Percentiles rank a stretch among this genome's conserved stretches.
These are phyloP conservation scores for Aspergillus incahuasiensis DNA, from an alignment of 495 filamentous ascomycete genomes.

Conservation along the genomic window DNA sequence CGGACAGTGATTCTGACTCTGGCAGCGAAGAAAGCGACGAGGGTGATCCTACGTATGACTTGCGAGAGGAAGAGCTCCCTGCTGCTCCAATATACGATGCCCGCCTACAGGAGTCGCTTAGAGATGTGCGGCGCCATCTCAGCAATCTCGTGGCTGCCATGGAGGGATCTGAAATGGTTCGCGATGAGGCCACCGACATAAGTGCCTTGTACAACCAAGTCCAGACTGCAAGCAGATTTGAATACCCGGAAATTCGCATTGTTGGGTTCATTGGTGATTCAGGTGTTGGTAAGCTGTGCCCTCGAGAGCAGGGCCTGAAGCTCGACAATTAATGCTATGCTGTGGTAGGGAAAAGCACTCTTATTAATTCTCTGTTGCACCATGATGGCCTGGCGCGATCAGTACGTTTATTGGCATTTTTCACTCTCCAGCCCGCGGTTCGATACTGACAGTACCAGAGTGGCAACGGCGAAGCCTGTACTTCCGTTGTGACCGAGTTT, in stretches of 20 bases:
- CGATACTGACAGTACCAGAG: conserved; percentile 13
- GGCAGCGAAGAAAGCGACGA: not conserved
- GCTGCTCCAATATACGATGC: conserved; percentile 6
- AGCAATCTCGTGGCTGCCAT: not conserved
- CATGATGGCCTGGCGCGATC: conserved; percentile 22
- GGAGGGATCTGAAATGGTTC: not conserved
- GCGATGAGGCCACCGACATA: not conserved
- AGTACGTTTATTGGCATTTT: conserved; percentile 10
- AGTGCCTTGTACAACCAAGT: not conserved
- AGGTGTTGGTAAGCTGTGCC: no score
- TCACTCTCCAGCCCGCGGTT: not conserved
- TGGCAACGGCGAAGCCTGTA: conserved; percentile 27
- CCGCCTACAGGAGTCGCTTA: conserved; percentile 1
- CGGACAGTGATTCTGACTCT: not conserved
- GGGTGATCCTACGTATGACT: not conserved
- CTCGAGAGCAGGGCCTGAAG: no score
- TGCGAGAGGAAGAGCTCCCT: conserved; percentile 9
- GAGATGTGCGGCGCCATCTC: conserved; percentile 1
- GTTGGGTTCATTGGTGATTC: conserved; percentile 13
- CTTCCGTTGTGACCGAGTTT: conserved; percentile 32
- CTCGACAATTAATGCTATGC: no score
- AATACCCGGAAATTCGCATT: conserved; percentile 6
- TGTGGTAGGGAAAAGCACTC: conserved; percentile 29
- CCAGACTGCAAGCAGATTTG: not conserved
- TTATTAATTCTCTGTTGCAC: conserved; percentile 33